Base-by-base conservation (phyloP, 2,329 filamentous ascomycete genomes). In the Penicillium sp. region DNA sequence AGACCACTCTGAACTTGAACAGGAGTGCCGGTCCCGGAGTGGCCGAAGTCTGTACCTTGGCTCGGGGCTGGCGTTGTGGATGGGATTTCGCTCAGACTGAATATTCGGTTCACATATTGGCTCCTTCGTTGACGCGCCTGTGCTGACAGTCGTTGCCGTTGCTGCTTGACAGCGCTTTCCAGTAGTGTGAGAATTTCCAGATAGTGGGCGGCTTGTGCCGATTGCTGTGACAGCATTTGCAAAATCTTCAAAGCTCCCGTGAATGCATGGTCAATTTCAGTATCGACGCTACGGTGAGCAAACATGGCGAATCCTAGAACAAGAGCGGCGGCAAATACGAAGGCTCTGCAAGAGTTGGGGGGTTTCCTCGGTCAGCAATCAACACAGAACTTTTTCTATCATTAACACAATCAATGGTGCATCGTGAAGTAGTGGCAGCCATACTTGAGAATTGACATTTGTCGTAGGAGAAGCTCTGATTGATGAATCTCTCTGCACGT, bases 381-480 rank as follows among this genome's bases (percentile, higher is more conserved):
- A n/a, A n/a, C n/a, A n/a, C n/a, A n/a, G n/a, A n/a, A n/a, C n/a
- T n/a, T n/a, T n/a, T n/a, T n/a, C n/a, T n/a, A n/a, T n/a, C 11
- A 11, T 11, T 32, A 32, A 32, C 2, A 7, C 4, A 11, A 3
- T 32, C 11, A 11, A 11, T 3, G 29, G 29, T 3, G 3, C 3
- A 8, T 32, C 29, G 7, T 11, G 11, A 32, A 3, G 29, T 1
- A 4, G 27, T 3, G 25, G 9, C 26, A n/a, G 11, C 18, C 75
- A 63, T 62, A 80, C 78, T 82, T 82, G 46, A 82, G 64, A 4
- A 82, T 74, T 35, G 76, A 78, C 79, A 82, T 80, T 46, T 81
- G 81, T 7, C 71, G 72, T 9, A 77, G 65, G 0, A 81, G 58
- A 0, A 77, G 43, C 0, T 67, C 65, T 2, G 73, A 68, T 7